phyloP scores from a whole-genome alignment of 1,139 yeast genomes.

The Geotrichum bryndzae region DNA sequence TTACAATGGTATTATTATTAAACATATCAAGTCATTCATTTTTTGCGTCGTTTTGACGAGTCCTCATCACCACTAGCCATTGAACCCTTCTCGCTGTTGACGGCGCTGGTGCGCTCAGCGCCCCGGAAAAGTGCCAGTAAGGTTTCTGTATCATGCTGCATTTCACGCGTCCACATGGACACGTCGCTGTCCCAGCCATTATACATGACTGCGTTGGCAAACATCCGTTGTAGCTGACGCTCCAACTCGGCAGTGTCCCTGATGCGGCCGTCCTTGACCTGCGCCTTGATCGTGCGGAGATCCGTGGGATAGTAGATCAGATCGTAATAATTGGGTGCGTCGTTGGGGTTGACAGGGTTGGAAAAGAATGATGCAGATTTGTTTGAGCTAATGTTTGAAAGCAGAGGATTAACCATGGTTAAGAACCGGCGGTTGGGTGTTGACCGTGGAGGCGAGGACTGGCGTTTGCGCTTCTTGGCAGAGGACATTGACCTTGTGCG shows the following conservation, averaged over 20 bases:
- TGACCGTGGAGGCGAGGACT: conserved; percentile 24
- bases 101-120: conserved; percentile 26
- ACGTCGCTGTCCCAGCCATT: conserved; percentile 62
- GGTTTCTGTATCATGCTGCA: conserved; percentile 42
- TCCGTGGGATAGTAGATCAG: conserved; percentile 62
- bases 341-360: conserved; percentile 59
- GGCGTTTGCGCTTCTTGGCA: conserved; percentile 21
- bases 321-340: conserved; percentile 63
- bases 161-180: conserved; percentile 56
- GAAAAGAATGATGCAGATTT: conserved; percentile 69
- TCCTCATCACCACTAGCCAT: background rate
- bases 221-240: conserved; percentile 67
- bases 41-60: background rate
- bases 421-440: conserved; percentile 29
- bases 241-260: conserved; percentile 49
- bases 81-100: background rate
- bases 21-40: background rate
- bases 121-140: conserved; percentile 34
- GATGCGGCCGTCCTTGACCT: conserved; percentile 55
- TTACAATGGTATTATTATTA: background rate
- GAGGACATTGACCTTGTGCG: conserved; percentile 10
- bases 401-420: conserved; percentile 42
- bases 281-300: conserved; percentile 53
- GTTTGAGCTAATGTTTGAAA: conserved; percentile 62
- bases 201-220: conserved; percentile 79